Evolutionary conservation across 176 grass and related monocot species (phyloP).

Genomic region (Miscanthus lutarioriparius): DNA sequence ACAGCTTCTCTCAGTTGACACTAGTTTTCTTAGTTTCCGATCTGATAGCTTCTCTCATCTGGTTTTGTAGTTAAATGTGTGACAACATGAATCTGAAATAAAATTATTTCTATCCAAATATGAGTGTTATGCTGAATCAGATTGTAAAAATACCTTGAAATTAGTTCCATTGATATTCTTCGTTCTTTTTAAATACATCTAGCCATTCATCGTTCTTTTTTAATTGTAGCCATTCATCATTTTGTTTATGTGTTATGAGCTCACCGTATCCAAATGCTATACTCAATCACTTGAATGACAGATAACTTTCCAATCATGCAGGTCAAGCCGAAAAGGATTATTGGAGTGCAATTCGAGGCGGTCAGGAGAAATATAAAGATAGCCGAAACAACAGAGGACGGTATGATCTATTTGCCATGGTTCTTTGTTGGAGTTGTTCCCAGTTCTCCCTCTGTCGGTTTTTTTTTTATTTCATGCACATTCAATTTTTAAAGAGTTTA

Average conservation of each 20-base stretch:
- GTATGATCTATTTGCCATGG: slow-evolving; percentile 25
- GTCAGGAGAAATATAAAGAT: slow-evolving; percentile 47
- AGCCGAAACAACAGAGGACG: slow-evolving; percentile 61
- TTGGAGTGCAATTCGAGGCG: slow-evolving; percentile 62
- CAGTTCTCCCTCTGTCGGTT: not conserved
- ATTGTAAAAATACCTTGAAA: slow-evolving; percentile 24
- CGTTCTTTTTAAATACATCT: slow-evolving; percentile 6
- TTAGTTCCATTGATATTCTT: not conserved
- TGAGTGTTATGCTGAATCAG: not conserved
- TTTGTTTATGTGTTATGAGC: not conserved
- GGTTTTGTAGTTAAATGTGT: not conserved
- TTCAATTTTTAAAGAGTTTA: slow-evolving; percentile 13
- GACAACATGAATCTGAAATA: not conserved
- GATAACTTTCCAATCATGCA: slow-evolving; percentile 39
- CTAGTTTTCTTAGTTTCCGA: not conserved
- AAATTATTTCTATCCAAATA: slow-evolving; percentile 26
- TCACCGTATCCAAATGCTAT: not conserved
- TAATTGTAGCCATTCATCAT: not conserved
- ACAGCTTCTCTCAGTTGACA: slow-evolving; percentile 13
- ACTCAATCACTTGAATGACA: slow-evolving; percentile 26
- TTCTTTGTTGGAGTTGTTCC: slow-evolving; percentile 4
- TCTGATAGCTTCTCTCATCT: slow-evolving; percentile 2
- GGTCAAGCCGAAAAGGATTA: slow-evolving; percentile 92
- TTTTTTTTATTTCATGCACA: not conserved
- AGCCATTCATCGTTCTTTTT: not conserved